Conservation (phyloP, 352 stramenopile species). For the Thraustotheca clavata region DNA sequence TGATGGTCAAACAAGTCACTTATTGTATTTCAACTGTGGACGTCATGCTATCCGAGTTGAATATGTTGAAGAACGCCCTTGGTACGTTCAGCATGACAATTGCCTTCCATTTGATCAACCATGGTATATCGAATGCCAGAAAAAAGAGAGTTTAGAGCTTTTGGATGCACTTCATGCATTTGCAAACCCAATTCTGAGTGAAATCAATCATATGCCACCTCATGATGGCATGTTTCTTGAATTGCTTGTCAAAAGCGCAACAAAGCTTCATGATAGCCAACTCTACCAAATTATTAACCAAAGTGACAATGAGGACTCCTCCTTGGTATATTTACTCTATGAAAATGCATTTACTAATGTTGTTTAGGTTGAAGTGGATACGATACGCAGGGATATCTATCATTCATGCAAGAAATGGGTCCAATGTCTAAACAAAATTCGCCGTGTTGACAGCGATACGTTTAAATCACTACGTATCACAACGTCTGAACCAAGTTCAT, state of each 20-base stretch:
- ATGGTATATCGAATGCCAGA: neutral
- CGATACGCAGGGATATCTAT: constrained; percentile 7
- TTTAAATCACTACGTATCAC: neutral
- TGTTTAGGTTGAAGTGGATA: constrained; percentile 6
- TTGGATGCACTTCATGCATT: neutral
- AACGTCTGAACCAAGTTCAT: neutral
- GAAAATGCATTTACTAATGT: neutral
- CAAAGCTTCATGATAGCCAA: neutral
- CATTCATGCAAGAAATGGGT: constrained; percentile 3
- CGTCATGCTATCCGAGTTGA: constrained; percentile 66
- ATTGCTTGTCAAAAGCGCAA: neutral
- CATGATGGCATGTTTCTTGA: constrained; percentile 11
- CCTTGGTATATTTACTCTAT: neutral
- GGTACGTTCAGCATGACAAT: constrained; percentile 20
- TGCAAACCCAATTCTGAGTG: neutral
- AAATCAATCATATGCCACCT: neutral
- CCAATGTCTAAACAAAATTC: neutral
- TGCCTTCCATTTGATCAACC: constrained; percentile 13
- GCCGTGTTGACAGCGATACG: neutral
- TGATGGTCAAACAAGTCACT: constrained; percentile 27
- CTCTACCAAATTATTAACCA: neutral
- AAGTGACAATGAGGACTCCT: neutral
- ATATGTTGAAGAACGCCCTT: constrained; percentile 34
- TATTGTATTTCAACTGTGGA: constrained; percentile 70
- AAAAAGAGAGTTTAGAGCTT: neutral